A percentile compares a stretch with the other conserved stretches of the same genome.
phyloP scores from a whole-genome alignment of 1,284 basidiomycete genomes.

The Puccinia sorghi region DNA sequence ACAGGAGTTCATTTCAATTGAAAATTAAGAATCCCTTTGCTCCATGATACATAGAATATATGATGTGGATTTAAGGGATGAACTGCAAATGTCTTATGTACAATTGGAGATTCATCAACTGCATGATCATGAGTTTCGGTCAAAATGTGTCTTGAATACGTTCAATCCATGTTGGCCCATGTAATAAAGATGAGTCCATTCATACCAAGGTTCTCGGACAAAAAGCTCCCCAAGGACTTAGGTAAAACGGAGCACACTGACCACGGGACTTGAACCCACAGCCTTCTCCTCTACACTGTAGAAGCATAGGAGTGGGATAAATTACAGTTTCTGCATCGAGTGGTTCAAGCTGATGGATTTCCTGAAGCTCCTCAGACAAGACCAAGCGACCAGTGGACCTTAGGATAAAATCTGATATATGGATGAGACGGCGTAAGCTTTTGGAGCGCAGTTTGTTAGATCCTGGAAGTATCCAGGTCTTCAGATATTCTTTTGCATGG shows the following conservation, averaged over 20 bases:
- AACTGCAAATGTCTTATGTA: too few species aligned
- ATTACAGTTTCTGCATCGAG: conserved; percentile 10
- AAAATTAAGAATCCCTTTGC: too few species aligned
- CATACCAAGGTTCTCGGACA: too few species aligned
- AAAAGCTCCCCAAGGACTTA: too few species aligned
- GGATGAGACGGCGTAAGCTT: not conserved
- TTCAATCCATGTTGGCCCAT: too few species aligned
- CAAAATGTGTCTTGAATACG: too few species aligned
- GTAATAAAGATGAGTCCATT: too few species aligned
- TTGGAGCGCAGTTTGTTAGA: not conserved
- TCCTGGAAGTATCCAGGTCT: conserved; percentile 4
- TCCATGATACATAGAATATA: too few species aligned
- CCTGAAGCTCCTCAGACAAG: not conserved
- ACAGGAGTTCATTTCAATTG: too few species aligned
- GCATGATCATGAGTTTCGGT: too few species aligned
- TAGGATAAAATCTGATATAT: conserved; percentile 14
- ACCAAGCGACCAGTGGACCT: conserved; percentile 3
- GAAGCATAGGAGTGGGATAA: conserved; percentile 16
- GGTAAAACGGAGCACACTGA: conserved; percentile 6
- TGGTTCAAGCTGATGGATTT: not conserved
- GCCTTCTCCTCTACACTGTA: conserved; percentile 20
- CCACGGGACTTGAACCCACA: conserved; percentile 44
- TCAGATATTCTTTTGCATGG: not conserved
- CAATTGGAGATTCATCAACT: too few species aligned
- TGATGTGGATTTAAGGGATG: too few species aligned